A percentile compares a stretch with the other conserved stretches of the same genome.
phyloP scores from a whole-genome alignment of 495 filamentous ascomycete species.

The Lasiosphaeria hispida region DNA sequence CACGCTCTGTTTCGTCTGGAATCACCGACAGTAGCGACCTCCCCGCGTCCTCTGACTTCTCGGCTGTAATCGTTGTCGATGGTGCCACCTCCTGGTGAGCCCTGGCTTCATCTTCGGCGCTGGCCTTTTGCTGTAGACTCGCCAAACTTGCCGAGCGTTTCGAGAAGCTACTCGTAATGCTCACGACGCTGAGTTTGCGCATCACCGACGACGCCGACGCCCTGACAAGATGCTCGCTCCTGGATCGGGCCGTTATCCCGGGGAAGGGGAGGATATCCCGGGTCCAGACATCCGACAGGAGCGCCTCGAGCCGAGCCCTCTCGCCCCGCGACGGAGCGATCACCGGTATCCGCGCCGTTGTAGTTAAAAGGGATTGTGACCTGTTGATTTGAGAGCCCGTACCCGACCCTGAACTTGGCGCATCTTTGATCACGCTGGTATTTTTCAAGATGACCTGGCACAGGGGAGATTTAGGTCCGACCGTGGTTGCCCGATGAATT shows the following conservation, averaged over 20 bases:
- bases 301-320: constrained; percentile 70
- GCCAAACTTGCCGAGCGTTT: constrained; percentile 51
- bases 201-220: constrained; percentile 75
- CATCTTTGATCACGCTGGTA: constrained; percentile 68
- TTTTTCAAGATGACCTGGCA: constrained; percentile 87
- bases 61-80: background rate
- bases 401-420: constrained; percentile 24
- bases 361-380: constrained; percentile 67
- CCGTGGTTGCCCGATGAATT: constrained; percentile 70
- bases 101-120: constrained; percentile 13
- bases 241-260: constrained; percentile 67
- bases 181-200: constrained; percentile 75
- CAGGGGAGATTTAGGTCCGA: constrained; percentile 58
- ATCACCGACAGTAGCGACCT: constrained; percentile 34
- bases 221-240: constrained; percentile 63
- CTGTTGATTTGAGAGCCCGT: constrained; percentile 56
- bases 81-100: background rate
- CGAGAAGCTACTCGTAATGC: constrained; percentile 61
- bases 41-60: constrained; percentile 11
- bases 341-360: constrained; percentile 58
- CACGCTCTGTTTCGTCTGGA: constrained; percentile 37
- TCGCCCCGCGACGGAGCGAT: constrained; percentile 70
- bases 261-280: constrained; percentile 79
- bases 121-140: constrained; percentile 23
- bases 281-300: constrained; percentile 80